Base-by-base conservation (phyloP, 768 basidiomycete species). In the Dendrothele bispora region DNA sequence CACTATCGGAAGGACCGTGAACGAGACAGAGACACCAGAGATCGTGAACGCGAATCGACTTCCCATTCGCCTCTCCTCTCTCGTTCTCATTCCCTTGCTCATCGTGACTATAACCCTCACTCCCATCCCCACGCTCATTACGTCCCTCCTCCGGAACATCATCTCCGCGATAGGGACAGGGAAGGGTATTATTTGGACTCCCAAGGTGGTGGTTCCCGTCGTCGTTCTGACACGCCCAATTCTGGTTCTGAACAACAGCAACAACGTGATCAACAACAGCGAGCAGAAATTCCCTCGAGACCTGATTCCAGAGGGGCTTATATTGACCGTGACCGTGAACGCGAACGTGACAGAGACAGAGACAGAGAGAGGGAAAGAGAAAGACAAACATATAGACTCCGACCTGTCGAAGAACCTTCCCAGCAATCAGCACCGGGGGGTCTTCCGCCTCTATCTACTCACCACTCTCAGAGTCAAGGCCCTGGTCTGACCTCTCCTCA, bases 141-240 rank as follows among this genome's bases (percentile, higher is more conserved):
- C 28, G 72, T 75, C 30, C 78, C 79, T 20, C 70, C 72, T 18
- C 60, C 69, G 17, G 63, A 60, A 0, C 74, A 73, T 52, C 64
- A 67, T 46, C 55, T 57, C 29, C 66, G 60, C 30, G 58, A 59
- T 42, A 50, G 55, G 20, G 67, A 67, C 32, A 61, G 64, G 40
- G 55, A 51, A 8, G 62, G 68, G 39, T 64, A 67, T 53, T 50
- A n/a, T n/a, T n/a, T n/a, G n/a, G n/a, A n/a, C n/a, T n/a, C n/a
- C n/a, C 60, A 39, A n/a, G n/a, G n/a, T n/a, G n/a, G n/a, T n/a
- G n/a, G n/a, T n/a, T n/a, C n/a, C n/a, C n/a, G n/a, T n/a, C n/a
- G n/a, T n/a, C n/a, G 80, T 55, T 82, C 82, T 54, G 81, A 71
- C 39, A 78, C 82, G 1, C 79, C 80, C 27, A 77, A 75, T 35